These are phyloP conservation scores for Nothomitra cinnamomea DNA, from an alignment of 2,329 filamentous ascomycete genomes.

Conservation along the genomic window DNA sequence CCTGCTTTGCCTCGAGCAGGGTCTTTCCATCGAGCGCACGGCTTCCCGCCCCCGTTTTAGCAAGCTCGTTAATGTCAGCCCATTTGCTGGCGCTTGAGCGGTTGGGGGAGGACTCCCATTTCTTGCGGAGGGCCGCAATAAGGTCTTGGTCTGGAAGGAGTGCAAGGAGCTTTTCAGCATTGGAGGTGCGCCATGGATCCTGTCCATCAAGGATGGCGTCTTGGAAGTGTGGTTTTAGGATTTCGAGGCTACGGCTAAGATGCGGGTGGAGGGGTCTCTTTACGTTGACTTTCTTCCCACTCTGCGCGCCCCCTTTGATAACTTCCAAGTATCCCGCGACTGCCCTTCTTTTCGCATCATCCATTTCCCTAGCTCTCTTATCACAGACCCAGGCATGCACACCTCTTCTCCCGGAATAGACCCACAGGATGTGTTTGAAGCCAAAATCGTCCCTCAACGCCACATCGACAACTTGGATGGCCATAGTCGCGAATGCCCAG, in stretches of 20 bases:
- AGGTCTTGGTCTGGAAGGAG: conserved; percentile 68
- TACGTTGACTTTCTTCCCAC: conserved; percentile 72
- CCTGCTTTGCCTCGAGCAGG: conserved; percentile 80
- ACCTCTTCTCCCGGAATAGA: conserved; percentile 91
- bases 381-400: conserved; percentile 98
- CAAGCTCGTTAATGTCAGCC: conserved; percentile 80
- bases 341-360: conserved; percentile 69
- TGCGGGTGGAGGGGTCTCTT: conserved; percentile 81
- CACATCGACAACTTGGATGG: conserved; percentile 79
- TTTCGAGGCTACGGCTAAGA: conserved; percentile 68
- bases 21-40: conserved; percentile 55
- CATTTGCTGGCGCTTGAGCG: conserved; percentile 70
- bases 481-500: conserved; percentile 96
- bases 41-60: conserved; percentile 51
- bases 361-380: conserved; percentile 63
- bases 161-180: conserved; percentile 61
- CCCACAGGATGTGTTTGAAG: conserved; percentile 94
- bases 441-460: conserved; percentile 88
- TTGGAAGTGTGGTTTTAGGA: conserved; percentile 72
- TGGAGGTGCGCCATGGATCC: conserved; percentile 61
- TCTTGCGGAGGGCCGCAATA: conserved; percentile 63
- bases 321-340: conserved; percentile 84
- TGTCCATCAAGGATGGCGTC: conserved; percentile 66
- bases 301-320: conserved; percentile 69
- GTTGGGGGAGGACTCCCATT: conserved; percentile 74